Evolutionary conservation across 2,329 filamentous ascomycete species (phyloP).

Genomic region (Penicillium olsonii): DNA sequence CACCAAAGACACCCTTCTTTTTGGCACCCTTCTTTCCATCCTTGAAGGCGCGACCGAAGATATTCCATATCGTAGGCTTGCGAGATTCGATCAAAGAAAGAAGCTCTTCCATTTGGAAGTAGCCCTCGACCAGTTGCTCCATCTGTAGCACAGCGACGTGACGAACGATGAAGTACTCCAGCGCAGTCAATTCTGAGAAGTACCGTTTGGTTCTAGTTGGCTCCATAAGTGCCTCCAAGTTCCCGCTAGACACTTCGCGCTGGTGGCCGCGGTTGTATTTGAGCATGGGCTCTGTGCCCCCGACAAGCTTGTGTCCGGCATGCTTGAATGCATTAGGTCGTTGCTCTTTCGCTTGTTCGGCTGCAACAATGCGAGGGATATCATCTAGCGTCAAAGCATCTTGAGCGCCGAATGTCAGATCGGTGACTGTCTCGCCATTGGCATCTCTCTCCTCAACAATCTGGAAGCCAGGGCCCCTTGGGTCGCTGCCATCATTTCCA

Average conservation of each 20-base stretch:
- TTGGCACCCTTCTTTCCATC: constrained; percentile 70
- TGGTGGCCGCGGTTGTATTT: constrained; percentile 70
- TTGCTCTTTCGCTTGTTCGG: constrained; percentile 91
- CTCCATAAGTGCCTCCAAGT: constrained; percentile 52
- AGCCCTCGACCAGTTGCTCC: constrained; percentile 83
- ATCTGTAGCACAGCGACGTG: constrained; percentile 94
- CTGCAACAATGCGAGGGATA: constrained; percentile 91
- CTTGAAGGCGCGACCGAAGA: constrained; percentile 94
- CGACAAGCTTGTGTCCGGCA: constrained; percentile 68
- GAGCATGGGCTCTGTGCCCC: constrained; percentile 60
- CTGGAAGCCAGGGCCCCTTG: constrained; percentile 63
- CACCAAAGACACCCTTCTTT: constrained; percentile 93
- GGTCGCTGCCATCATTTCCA: constrained; percentile 59
- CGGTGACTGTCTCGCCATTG: constrained; percentile 69
- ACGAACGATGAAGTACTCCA: constrained; percentile 97
- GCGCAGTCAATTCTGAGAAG: constrained; percentile 90
- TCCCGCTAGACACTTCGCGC: constrained; percentile 63
- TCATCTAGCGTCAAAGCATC: constrained; percentile 94
- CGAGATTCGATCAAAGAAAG: constrained; percentile 89
- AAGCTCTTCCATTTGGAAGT: constrained; percentile 92
- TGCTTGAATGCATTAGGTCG: constrained; percentile 77
- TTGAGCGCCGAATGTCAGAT: constrained; percentile 84
- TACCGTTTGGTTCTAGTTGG: constrained; percentile 71
- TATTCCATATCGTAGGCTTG: constrained; percentile 96
- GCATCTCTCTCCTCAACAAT: constrained; percentile 78